phyloP scores from a whole-genome alignment of 371 early-diverging fungal species.

The Mucor mucedo region DNA sequence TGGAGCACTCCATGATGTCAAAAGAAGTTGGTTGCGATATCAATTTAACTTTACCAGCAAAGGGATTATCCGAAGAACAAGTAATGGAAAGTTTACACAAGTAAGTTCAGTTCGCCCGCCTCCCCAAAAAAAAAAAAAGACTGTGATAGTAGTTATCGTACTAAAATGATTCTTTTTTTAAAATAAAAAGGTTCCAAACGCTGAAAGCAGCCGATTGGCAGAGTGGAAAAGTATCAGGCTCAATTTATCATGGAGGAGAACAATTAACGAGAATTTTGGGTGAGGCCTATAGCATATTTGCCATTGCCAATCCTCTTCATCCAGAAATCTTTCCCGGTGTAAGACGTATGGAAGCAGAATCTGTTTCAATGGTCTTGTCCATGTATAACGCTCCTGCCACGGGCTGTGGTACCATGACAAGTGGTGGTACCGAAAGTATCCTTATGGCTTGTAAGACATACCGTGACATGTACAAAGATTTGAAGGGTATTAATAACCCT shows the following conservation, averaged over 20 bases:
- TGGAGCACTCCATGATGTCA: constrained; percentile 75
- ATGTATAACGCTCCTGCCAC: constrained; percentile 84
- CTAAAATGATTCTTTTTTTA: too few species aligned
- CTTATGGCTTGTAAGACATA: constrained; percentile 93
- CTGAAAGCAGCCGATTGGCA: constrained; percentile 77
- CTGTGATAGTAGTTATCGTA: too few species aligned
- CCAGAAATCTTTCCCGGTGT: constrained; percentile 96
- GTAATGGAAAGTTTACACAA: constrained; percentile 62
- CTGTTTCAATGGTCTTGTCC: constrained; percentile 85
- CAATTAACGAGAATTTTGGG: constrained; percentile 74
- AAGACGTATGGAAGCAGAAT: constrained; percentile 95
- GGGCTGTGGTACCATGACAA: constrained; percentile 87
- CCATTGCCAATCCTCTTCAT: constrained; percentile 89
- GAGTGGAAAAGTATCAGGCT: constrained; percentile 88
- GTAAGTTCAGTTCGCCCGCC: constrained; percentile 36
- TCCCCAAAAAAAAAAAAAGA: too few species aligned
- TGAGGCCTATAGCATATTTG: constrained; percentile 87
- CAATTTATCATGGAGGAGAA: constrained; percentile 92
- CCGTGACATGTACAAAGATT: constrained; percentile 75
- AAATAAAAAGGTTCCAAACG: constrained; percentile 40
- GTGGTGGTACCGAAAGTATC: constrained; percentile 95
- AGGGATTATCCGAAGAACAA: constrained; percentile 67
- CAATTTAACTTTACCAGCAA: constrained; percentile 65
- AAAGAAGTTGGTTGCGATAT: constrained; percentile 68
- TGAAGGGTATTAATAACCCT: constrained; percentile 83